These are phyloP conservation scores for Moesziomyces globuligerus DNA, from an alignment of 1,284 basidiomycete genomes.

Conservation along the genomic window DNA sequence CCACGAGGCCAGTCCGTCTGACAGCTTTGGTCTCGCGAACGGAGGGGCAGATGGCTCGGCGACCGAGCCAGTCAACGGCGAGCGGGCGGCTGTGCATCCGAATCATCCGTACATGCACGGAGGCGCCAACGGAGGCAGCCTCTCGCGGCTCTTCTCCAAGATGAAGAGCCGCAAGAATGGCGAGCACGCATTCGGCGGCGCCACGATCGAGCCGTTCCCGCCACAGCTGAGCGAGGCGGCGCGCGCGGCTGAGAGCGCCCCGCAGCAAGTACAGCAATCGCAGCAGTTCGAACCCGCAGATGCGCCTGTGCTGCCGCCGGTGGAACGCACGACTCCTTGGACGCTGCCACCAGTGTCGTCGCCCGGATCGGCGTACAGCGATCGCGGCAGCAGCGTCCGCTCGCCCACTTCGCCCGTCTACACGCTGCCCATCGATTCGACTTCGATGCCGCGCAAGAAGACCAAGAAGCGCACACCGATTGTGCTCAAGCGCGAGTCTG, in stretches of 20 bases:
- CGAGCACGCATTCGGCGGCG: slow-evolving; percentile 30
- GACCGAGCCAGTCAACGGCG: slow-evolving; percentile 8
- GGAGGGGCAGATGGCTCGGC: slow-evolving; percentile 4
- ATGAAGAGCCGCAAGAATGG: slow-evolving; percentile 32
- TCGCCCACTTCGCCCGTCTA: slow-evolving; percentile 27
- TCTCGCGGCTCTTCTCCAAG: slow-evolving; percentile 51
- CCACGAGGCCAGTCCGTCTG: slow-evolving; percentile 30
- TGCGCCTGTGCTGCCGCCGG: slow-evolving; percentile 8
- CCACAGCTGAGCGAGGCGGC: slow-evolving; percentile 18
- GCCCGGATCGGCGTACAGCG: slow-evolving; percentile 3
- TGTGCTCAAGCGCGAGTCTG: slow-evolving; percentile 44
- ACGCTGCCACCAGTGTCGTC: slow-evolving; percentile 24
- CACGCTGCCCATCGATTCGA: slow-evolving; percentile 42
- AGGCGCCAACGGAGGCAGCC: slow-evolving; percentile 24
- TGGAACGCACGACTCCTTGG: slow-evolving; percentile 22
- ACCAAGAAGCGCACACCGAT: slow-evolving; percentile 37
- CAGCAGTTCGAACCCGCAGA: slow-evolving; percentile 10
- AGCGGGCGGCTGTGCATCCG: slow-evolving; percentile 12
- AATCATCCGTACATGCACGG: slow-evolving; percentile 45
- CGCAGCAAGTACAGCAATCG: slow-evolving; percentile 1
- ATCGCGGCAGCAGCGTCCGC: slow-evolving; percentile 22
- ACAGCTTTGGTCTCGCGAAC: slow-evolving; percentile 10
- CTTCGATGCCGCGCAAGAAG: slow-evolving; percentile 19
- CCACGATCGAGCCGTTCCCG: slow-evolving; percentile 47
- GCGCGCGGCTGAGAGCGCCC: slow-evolving; percentile 3